Percentiles rank a stretch among this genome's conserved stretches.
Evolutionary conservation across 1,284 basidiomycete genomes (phyloP).

Genomic region (Pascua guehoae): DNA sequence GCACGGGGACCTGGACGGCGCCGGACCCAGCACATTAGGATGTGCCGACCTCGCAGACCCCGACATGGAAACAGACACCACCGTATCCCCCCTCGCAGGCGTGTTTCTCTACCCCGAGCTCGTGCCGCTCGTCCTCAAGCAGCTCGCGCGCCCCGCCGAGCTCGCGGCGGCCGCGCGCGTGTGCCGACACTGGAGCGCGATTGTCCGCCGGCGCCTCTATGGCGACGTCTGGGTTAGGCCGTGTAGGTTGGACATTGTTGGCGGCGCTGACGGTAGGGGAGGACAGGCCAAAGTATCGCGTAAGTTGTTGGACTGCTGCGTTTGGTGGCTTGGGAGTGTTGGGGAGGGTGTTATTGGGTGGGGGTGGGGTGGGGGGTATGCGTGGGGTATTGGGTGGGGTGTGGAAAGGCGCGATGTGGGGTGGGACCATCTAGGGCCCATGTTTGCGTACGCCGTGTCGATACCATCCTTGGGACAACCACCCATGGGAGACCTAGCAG

Average conservation of each 20-base stretch:
- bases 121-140: constrained; percentile 31
- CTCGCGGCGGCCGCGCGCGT: constrained; percentile 33
- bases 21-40: no score
- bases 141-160: constrained; percentile 36
- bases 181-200: constrained; percentile 26
- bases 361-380: no score
- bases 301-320: background rate
- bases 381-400: no score
- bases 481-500: no score
- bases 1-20: no score
- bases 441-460: no score
- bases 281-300: constrained; percentile 24
- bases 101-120: constrained; percentile 39
- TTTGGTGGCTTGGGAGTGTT: no score
- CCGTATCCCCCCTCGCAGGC: constrained; percentile 25
- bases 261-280: constrained; percentile 34
- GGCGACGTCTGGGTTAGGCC: constrained; percentile 45
- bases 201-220: constrained; percentile 36
- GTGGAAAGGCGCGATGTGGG: no score
- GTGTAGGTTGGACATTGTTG: constrained; percentile 27
- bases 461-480: no score
- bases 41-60: no score
- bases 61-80: background rate
- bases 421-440: no score
- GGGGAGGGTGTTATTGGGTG: no score